Conservation (phyloP, 805 yeast species). For the Candida orba region DNA sequence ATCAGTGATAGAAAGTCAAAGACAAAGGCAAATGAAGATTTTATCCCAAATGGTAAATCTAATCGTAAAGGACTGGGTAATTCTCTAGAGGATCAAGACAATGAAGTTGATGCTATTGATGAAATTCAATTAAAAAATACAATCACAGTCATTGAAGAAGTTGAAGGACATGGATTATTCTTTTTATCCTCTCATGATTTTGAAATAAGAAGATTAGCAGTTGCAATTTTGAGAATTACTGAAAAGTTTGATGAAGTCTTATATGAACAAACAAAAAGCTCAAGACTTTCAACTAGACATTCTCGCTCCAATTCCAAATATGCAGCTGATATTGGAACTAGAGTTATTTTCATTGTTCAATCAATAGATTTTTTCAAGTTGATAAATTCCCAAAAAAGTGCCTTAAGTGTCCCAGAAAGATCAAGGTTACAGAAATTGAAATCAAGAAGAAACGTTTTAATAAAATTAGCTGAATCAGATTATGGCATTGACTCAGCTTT, state of each 20-base stretch:
- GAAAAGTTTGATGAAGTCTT: slow-evolving; percentile 87
- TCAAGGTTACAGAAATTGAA: slow-evolving; percentile 59
- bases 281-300: slow-evolving; percentile 25
- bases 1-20: slow-evolving; percentile 33
- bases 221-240: slow-evolving; percentile 65
- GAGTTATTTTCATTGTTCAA: slow-evolving; percentile 72
- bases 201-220: slow-evolving; percentile 64
- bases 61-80: not conserved
- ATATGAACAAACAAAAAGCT: slow-evolving; percentile 36
- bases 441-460: slow-evolving; percentile 59
- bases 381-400: slow-evolving; percentile 40
- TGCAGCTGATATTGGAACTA: slow-evolving; percentile 71
- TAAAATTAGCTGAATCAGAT: slow-evolving; percentile 79
- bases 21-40: slow-evolving; percentile 3
- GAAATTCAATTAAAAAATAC: slow-evolving; percentile 72
- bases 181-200: slow-evolving; percentile 86
- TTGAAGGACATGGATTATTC: slow-evolving; percentile 92
- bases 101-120: slow-evolving; percentile 35
- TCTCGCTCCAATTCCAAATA: slow-evolving; percentile 56
- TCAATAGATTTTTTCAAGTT: slow-evolving; percentile 59
- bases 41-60: slow-evolving; percentile 9
- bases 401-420: slow-evolving; percentile 68
- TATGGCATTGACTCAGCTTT: slow-evolving; percentile 93
- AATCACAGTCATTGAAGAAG: slow-evolving; percentile 83
- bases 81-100: slow-evolving; percentile 5